Evolutionary conservation across 2,329 filamentous ascomycete species (phyloP), one percentile per base, ranked within the genome.

Genomic region (Fusarium pseudograminearum): DNA sequence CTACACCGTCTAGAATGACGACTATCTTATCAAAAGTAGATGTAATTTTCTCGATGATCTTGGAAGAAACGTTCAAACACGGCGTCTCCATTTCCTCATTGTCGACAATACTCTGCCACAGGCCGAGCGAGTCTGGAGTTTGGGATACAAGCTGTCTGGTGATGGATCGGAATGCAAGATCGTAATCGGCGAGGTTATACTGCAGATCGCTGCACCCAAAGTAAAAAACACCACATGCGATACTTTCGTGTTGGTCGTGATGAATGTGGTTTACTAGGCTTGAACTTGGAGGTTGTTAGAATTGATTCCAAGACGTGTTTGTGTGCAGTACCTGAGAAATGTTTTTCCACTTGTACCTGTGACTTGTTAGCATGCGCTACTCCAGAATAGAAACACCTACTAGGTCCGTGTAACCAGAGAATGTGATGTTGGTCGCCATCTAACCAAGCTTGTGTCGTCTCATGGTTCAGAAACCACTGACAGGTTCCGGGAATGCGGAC

Each of bases 341-440:
- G 46, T 67, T 9, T 67, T 67, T 5, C 64, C 64, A 2, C 31
- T 57, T 2, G 57, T 50, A 15, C 41, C 63, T 66, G 5, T 3
- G 1, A 0, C 1, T 9, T 41, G 6, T 66, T 14, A 66, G 61
- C 3, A 26, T 26, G 26, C 8, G 8, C 26, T 9, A 8, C 16
- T 11, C 1, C 0, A 2, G 15, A 11, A 2, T 3, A 16, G 1
- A 14, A 4, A 15, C 0, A 31, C 55, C 0, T 11, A 67, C 57
- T 42, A 16, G 22, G 57, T 14, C 64, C 64, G 26, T 45, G 10
- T 4, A 63, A 26, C 63, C 64, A 67, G 24, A 67, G 22, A 5
- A 67, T 8, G 0, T 12, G 26, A 4, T 8, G 0, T 3, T 7
- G 7, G 1, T 11, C n/a, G 1, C 41, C 22, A 3, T 2, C 9